A percentile compares a stretch with the other conserved stretches of the same genome.
These are phyloP conservation scores for Sarcomyxa edulis DNA, from an alignment of 768 basidiomycete species.

Conservation along the genomic window DNA sequence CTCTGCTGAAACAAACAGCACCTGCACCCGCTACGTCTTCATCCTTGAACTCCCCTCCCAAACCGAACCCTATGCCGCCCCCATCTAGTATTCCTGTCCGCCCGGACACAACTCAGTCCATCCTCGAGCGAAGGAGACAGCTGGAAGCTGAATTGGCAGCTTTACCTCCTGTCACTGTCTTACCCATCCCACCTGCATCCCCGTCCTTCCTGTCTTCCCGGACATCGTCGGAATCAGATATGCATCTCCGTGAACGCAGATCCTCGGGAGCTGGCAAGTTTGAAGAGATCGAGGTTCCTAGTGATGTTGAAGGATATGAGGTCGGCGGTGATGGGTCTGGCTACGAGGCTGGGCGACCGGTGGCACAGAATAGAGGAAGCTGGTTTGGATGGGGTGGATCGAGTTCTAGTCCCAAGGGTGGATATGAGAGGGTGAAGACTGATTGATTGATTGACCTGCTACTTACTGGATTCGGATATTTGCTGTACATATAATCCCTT, in stretches of 20 bases:
- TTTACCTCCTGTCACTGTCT: conserved; percentile 24
- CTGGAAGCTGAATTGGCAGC: conserved; percentile 57
- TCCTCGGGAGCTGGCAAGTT: conserved; percentile 38
- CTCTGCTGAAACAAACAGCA: conserved; percentile 50
- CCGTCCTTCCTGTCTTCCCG: conserved; percentile 29
- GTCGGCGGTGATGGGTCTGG: conserved; percentile 20
- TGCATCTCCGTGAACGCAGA: conserved; percentile 37
- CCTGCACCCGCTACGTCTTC: conserved; percentile 28
- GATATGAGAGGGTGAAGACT: conserved; percentile 49
- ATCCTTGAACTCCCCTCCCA: conserved; percentile 22
- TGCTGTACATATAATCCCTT: neutral
- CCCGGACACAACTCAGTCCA: conserved; percentile 22
- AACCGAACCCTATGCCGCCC: conserved; percentile 17
- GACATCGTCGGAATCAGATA: conserved; percentile 34
- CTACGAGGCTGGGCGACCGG: conserved; percentile 15
- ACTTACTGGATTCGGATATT: neutral
- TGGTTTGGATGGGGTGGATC: conserved; percentile 56
- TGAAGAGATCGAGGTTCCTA: conserved; percentile 69
- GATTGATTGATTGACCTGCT: conserved; percentile 33
- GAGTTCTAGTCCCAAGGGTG: conserved; percentile 23
- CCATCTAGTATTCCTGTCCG: conserved; percentile 13
- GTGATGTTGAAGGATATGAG: conserved; percentile 65
- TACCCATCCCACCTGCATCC: conserved; percentile 24
- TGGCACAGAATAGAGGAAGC: conserved; percentile 27
- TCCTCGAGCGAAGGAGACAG: conserved; percentile 42